Evolutionary conservation across 208 protist species (phyloP).

Genomic region (Blastocrithidia nonstop): DNA sequence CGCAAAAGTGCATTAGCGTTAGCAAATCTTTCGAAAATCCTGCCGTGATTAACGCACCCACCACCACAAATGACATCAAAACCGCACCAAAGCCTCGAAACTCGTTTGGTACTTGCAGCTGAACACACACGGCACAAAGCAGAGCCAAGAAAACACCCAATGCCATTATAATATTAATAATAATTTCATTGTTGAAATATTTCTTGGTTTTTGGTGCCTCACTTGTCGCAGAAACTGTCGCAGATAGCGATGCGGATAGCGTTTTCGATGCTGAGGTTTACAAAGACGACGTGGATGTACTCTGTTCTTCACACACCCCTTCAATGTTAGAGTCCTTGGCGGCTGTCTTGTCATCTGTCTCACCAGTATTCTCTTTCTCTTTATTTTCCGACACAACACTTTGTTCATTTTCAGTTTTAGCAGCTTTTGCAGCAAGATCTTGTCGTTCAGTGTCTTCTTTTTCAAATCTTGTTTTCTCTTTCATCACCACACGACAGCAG

Average conservation of each 20-base stretch:
- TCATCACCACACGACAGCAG: slow-evolving; percentile 10
- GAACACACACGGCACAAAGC: slow-evolving; percentile 10
- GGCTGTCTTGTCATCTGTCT: slow-evolving; percentile 6
- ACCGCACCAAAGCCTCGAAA: slow-evolving; percentile 21
- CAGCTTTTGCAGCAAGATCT: slow-evolving; percentile 3
- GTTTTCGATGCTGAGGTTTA: neutral
- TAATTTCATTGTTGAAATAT: slow-evolving; percentile 17
- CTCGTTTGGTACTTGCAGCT: slow-evolving; percentile 21
- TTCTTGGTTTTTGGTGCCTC: slow-evolving; percentile 5
- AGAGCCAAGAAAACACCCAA: slow-evolving; percentile 9
- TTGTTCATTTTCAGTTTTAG: slow-evolving; percentile 2
- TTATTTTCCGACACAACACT: slow-evolving; percentile 8
- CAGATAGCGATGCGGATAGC: neutral
- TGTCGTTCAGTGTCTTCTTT: slow-evolving; percentile 1
- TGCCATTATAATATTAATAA: slow-evolving; percentile 31
- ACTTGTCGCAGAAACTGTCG: neutral
- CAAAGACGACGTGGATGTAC: neutral
- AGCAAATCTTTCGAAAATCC: slow-evolving; percentile 7
- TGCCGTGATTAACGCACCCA: slow-evolving; percentile 12
- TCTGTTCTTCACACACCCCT: slow-evolving; percentile 6
- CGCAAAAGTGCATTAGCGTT: slow-evolving; percentile 3
- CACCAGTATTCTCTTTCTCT: no score
- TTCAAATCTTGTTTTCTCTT: slow-evolving; percentile 10
- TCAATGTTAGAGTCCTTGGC: slow-evolving; percentile 10
- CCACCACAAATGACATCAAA: slow-evolving; percentile 15